These are phyloP conservation scores for Aspergillus conjunctus DNA, from an alignment of 495 filamentous ascomycete genomes.

Conservation along the genomic window DNA sequence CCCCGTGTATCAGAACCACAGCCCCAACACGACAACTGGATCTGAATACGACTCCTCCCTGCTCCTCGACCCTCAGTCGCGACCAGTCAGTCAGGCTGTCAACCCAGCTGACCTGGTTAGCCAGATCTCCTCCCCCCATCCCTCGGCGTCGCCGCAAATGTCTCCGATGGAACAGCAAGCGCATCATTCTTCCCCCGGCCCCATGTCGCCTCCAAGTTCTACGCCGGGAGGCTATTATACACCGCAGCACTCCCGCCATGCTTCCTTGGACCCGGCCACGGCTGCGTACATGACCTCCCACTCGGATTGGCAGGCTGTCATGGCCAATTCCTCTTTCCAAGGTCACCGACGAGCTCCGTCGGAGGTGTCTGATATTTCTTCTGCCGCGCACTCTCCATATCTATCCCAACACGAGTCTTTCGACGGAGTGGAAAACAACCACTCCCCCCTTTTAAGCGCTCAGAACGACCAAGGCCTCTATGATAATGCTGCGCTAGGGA, in stretches of 20 bases:
- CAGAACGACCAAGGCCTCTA: constrained; percentile 72
- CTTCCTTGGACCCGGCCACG: constrained; percentile 78
- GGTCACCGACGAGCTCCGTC: constrained; percentile 81
- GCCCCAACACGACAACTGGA: constrained; percentile 32
- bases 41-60: constrained; percentile 44
- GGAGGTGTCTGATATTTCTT: constrained; percentile 86
- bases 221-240: constrained; percentile 57
- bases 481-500: constrained; percentile 68
- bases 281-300: constrained; percentile 65
- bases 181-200: constrained; percentile 48
- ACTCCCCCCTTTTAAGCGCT: constrained; percentile 77
- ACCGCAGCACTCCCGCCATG: constrained; percentile 71
- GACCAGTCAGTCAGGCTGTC: constrained; percentile 50
- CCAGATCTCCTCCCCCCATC: constrained; percentile 70
- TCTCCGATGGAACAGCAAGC: constrained; percentile 61
- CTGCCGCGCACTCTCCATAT: constrained; percentile 81
- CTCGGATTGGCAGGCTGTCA: constrained; percentile 68
- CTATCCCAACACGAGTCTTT: constrained; percentile 77
- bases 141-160: constrained; percentile 69
- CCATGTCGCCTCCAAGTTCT: constrained; percentile 56
- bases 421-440: constrained; percentile 68
- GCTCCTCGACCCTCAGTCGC: constrained; percentile 49
- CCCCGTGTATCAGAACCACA: constrained; percentile 38
- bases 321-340: constrained; percentile 65
- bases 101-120: constrained; percentile 69